These are phyloP conservation scores for Aspergillus steynii DNA, from an alignment of 495 filamentous ascomycete species.

Conservation along the genomic window DNA sequence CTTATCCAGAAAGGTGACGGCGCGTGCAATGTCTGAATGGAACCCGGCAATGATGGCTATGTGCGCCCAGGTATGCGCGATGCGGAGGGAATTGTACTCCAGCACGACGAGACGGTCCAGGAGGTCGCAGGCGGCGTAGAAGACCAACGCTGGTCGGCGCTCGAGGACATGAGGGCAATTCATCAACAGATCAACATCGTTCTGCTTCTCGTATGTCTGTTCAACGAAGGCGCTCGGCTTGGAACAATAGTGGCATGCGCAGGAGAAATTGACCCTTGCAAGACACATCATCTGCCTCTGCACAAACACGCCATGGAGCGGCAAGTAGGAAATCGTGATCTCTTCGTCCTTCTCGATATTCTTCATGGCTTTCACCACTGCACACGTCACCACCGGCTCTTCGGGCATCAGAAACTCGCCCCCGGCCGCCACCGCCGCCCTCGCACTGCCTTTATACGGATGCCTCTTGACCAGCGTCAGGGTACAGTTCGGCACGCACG, in stretches of 20 bases:
- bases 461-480: slow-evolving; percentile 4
- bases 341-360: slow-evolving; percentile 25
- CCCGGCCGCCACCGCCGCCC: not conserved
- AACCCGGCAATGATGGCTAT: slow-evolving; percentile 18
- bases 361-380: slow-evolving; percentile 12
- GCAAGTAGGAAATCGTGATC: slow-evolving; percentile 24
- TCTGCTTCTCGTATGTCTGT: not conserved
- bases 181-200: not conserved
- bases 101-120: not conserved
- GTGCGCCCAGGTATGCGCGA: slow-evolving; percentile 13
- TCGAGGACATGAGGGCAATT: slow-evolving; percentile 4
- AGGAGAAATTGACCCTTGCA: slow-evolving; percentile 6
- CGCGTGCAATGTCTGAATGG: slow-evolving; percentile 21
- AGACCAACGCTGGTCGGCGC: slow-evolving; percentile 7
- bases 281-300: not conserved
- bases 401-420: not conserved
- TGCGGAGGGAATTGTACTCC: slow-evolving; percentile 5
- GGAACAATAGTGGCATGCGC: slow-evolving; percentile 15
- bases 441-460: not conserved
- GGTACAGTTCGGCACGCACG: slow-evolving; percentile 18
- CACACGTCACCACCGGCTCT: slow-evolving; percentile 1
- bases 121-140: slow-evolving; percentile 10
- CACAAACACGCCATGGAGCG: not conserved
- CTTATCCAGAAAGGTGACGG: slow-evolving; percentile 13
- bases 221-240: not conserved